A percentile compares a stretch with the other conserved stretches of the same genome.
phyloP scores from a whole-genome alignment of 352 stramenopile genomes.

The Phytophthora megakarya region DNA sequence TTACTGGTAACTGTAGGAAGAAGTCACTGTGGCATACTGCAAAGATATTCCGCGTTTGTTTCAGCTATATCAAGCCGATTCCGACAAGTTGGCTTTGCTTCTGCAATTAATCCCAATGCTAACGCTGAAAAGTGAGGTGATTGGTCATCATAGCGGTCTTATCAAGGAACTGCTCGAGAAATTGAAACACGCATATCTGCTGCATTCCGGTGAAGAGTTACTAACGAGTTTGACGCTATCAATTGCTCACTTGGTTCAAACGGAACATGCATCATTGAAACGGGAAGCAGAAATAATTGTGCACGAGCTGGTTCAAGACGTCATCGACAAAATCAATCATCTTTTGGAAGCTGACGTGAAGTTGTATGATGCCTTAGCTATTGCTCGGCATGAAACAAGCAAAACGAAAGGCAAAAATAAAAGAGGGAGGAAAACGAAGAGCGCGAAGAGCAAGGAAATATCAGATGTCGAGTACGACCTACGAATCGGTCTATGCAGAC shows the following conservation, averaged over 20 bases:
- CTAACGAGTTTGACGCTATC: constrained; percentile 70
- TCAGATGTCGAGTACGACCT: constrained; percentile 76
- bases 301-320: constrained; percentile 69
- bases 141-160: constrained; percentile 66
- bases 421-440: constrained; percentile 39
- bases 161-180: constrained; percentile 80
- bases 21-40: constrained; percentile 81
- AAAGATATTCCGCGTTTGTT: constrained; percentile 83
- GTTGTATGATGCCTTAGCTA: constrained; percentile 29
- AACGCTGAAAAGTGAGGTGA: constrained; percentile 60
- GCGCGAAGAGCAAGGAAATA: constrained; percentile 48
- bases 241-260: constrained; percentile 72
- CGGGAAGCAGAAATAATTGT: constrained; percentile 79
- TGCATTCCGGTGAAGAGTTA: constrained; percentile 71
- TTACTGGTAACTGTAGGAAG: constrained; percentile 65
- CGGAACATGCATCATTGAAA: constrained; percentile 78
- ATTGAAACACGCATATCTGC: constrained; percentile 70
- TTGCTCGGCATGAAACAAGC: constrained; percentile 16
- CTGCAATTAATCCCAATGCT: constrained; percentile 81
- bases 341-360: constrained; percentile 60
- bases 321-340: constrained; percentile 65
- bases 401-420: constrained; percentile 38
- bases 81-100: constrained; percentile 76
- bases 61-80: constrained; percentile 75
- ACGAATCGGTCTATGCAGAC: constrained; percentile 56